phyloP scores from a whole-genome alignment of 257 asterid genomes.

The Solanum raphanifolium region DNA sequence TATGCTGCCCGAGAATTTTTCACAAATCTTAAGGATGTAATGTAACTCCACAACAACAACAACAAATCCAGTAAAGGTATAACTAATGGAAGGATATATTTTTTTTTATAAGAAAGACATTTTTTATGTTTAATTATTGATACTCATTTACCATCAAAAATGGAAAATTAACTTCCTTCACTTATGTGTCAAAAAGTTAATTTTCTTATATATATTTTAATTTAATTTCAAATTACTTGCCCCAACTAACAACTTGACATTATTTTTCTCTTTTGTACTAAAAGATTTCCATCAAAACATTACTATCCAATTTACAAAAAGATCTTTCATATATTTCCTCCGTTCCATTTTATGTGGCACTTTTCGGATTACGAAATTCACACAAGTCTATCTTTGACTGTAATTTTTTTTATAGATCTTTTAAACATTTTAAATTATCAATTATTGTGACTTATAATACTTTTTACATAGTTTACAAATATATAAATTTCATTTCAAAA shows the following conservation, averaged over 20 bases:
- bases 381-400: too few species aligned
- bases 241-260: neutral
- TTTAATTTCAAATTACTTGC: neutral
- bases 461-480: too few species aligned
- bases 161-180: neutral
- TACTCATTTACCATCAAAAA: neutral
- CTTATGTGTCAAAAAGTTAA: neutral
- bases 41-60: neutral
- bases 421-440: neutral
- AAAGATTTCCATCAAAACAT: neutral
- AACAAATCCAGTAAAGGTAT: neutral
- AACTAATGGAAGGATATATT: neutral
- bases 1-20: neutral
- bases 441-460: too few species aligned
- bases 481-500: neutral
- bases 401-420: too few species aligned
- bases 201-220: too few species aligned
- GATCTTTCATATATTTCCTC: neutral
- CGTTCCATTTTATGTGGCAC: neutral
- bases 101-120: neutral
- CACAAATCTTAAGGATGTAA: neutral
- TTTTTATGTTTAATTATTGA: neutral
- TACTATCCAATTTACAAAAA: neutral
- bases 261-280: neutral
- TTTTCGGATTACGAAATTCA: neutral